Conservation (phyloP, 352 stramenopile genomes). For the Phytophthora sp. region DNA sequence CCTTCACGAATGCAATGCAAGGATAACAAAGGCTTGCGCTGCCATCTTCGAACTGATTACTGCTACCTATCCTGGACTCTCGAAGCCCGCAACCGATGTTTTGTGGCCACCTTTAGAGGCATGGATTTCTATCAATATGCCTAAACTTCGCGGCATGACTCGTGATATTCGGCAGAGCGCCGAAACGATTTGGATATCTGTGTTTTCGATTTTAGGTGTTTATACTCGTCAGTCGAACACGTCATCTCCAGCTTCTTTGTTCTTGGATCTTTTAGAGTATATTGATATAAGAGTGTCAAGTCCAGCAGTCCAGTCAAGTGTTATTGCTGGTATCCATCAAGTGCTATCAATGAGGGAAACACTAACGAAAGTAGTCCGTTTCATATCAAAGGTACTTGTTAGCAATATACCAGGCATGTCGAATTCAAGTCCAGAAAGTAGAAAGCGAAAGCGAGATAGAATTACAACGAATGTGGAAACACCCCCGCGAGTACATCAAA, state of each 20-base stretch:
- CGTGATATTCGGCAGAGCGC: slow-evolving; percentile 12
- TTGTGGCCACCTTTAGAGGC: slow-evolving; percentile 47
- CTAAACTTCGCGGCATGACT: slow-evolving; percentile 1
- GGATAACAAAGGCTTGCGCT: slow-evolving; percentile 21
- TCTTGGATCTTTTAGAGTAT: slow-evolving; percentile 32
- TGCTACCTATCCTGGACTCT: slow-evolving; percentile 24
- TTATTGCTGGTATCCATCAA: slow-evolving; percentile 30
- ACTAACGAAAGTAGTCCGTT: slow-evolving; percentile 29
- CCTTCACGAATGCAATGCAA: slow-evolving; percentile 13
- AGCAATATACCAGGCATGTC: not conserved
- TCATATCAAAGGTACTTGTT: slow-evolving; percentile 28
- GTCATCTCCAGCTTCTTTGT: slow-evolving; percentile 23
- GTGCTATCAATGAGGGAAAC: slow-evolving; percentile 31
- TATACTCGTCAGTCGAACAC: slow-evolving; percentile 32
- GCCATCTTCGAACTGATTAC: slow-evolving; percentile 38
- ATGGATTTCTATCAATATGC: slow-evolving; percentile 32
- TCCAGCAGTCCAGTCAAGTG: slow-evolving; percentile 14
- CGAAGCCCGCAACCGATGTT: slow-evolving; percentile 35
- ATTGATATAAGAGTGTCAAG: slow-evolving; percentile 23
- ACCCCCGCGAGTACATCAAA: not conserved
- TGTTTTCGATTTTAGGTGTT: slow-evolving; percentile 31
- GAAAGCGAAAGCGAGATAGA: slow-evolving; percentile 35
- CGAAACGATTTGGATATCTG: slow-evolving; percentile 30
- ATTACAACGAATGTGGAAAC: not conserved
- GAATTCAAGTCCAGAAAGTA: slow-evolving; percentile 17